A percentile compares a stretch with the other conserved stretches of the same genome.
Evolutionary conservation across 1,139 yeast genomes (phyloP).

Genomic region (Meyerozyma athensensis): DNA sequence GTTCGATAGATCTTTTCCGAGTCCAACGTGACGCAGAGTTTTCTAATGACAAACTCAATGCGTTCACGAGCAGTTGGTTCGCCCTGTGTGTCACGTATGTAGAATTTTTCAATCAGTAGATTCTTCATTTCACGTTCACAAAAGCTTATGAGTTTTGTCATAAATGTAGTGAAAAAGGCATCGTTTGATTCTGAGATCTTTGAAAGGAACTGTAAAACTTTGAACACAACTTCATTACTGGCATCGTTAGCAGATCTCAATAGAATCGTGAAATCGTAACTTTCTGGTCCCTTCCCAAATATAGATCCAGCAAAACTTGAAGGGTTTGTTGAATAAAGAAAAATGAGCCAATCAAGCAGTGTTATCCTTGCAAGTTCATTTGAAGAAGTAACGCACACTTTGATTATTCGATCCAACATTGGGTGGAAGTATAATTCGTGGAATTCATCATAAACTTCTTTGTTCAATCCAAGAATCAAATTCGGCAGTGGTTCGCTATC

Average conservation of each 20-base stretch:
- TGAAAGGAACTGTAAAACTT: constrained; percentile 71
- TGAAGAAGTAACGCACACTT: constrained; percentile 32
- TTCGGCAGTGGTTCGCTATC: constrained; percentile 8
- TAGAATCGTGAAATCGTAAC: constrained; percentile 65
- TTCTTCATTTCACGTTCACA: constrained; percentile 47
- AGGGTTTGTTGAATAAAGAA: constrained; percentile 74
- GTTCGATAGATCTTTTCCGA: constrained; percentile 83
- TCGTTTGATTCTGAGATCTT: constrained; percentile 80
- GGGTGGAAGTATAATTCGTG: constrained; percentile 34
- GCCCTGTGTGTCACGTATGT: not conserved
- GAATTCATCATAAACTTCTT: constrained; percentile 39
- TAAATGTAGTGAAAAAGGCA: constrained; percentile 70
- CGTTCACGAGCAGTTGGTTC: constrained; percentile 32
- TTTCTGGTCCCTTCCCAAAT: constrained; percentile 31
- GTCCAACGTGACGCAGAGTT: constrained; percentile 73
- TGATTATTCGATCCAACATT: constrained; percentile 32
- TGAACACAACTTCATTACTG: constrained; percentile 76
- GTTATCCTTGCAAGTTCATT: constrained; percentile 82
- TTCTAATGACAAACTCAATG: constrained; percentile 81
- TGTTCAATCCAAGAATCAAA: constrained; percentile 29
- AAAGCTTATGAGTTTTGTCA: constrained; percentile 63
- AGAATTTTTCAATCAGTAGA: constrained; percentile 14
- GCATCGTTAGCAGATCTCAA: constrained; percentile 82
- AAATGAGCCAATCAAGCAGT: constrained; percentile 85
- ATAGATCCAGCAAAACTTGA: constrained; percentile 32